Evolutionary conservation across 768 basidiomycete genomes (phyloP), one percentile per base, ranked within the genome.

Genomic region (Trametes cinnabarina): DNA sequence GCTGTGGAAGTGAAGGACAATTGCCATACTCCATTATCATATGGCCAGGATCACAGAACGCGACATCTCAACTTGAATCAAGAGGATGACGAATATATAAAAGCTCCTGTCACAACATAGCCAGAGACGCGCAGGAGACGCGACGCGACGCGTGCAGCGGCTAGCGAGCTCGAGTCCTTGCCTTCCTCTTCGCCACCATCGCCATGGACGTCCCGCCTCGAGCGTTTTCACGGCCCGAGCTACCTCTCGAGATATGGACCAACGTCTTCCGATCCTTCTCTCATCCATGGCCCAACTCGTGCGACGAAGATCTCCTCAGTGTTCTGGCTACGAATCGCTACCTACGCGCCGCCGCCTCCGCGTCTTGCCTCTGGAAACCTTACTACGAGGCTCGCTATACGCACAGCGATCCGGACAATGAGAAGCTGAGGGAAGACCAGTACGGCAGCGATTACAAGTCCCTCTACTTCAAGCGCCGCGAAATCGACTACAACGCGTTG

Each of bases 361-460:
- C 73, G 2, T 54, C 79, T 0, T 54, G 60, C 3, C 50, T 86
- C 30, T 87, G 85, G 85, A 72, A 81, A 62, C 67, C 75, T 0
- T 82, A 82, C 58, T 86, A 85, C 66, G 69, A 62, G 22, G 69
- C 51, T 28, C 79, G 83, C 17, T 86, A 84, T 66, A 72, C 68
- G 9, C 72, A 80, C 60, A 71, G 69, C 62, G 70, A 75, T 44
- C 65, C 71, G n/a, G 61, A 55, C 20, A 68, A 63, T 1, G 82
- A 85, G 63, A 61, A 58, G 26, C 64, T 59, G 30, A 74, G 79
- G 37, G 70, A 48, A 41, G 52, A 65, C 23, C 54, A 53, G 8
- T 58, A 66, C 15, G 63, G 67, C 17, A 67, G 69, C 32, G 72
- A 85, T 65, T 86, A 80, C 79, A 73, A 72, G 50, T 54, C 71